Conservation (phyloP, 1,139 yeast species). For the Nakaseomyces glabratus region DNA sequence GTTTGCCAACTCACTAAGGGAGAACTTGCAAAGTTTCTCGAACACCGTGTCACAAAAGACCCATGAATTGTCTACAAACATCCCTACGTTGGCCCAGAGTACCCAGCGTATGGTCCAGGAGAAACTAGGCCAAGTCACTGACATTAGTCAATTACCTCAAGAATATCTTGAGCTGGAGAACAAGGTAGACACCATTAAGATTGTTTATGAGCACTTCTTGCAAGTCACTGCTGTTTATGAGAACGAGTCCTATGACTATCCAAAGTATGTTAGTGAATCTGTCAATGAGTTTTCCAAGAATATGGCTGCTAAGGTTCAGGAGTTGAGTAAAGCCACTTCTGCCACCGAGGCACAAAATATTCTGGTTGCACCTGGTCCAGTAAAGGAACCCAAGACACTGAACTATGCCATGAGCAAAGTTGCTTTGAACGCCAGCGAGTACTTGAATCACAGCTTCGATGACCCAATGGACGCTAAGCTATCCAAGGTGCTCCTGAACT, state of each 20-base stretch:
- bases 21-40: constrained; percentile 27
- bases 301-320: constrained; percentile 56
- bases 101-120: constrained; percentile 76
- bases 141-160: constrained; percentile 71
- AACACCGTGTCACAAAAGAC: constrained; percentile 27
- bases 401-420: constrained; percentile 80
- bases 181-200: constrained; percentile 66
- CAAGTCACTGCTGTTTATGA: constrained; percentile 66
- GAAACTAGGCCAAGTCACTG: constrained; percentile 68
- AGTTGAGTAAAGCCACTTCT: constrained; percentile 63
- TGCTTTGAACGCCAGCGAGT: constrained; percentile 40
- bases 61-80: constrained; percentile 28
- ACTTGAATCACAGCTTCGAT: constrained; percentile 33
- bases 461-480: constrained; percentile 34
- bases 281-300: constrained; percentile 65
- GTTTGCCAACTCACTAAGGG: constrained; percentile 20
- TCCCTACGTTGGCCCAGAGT: constrained; percentile 67
- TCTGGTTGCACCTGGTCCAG: constrained; percentile 46
- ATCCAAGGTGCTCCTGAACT: constrained; percentile 42
- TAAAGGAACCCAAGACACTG: constrained; percentile 72
- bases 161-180: constrained; percentile 71
- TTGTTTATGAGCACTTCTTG: constrained; percentile 62
- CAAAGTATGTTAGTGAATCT: constrained; percentile 68
- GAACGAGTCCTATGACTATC: constrained; percentile 77
- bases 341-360: constrained; percentile 82